Evolutionary conservation across 305 asterid species (phyloP).

Genomic region (Plantago lanceolata): DNA sequence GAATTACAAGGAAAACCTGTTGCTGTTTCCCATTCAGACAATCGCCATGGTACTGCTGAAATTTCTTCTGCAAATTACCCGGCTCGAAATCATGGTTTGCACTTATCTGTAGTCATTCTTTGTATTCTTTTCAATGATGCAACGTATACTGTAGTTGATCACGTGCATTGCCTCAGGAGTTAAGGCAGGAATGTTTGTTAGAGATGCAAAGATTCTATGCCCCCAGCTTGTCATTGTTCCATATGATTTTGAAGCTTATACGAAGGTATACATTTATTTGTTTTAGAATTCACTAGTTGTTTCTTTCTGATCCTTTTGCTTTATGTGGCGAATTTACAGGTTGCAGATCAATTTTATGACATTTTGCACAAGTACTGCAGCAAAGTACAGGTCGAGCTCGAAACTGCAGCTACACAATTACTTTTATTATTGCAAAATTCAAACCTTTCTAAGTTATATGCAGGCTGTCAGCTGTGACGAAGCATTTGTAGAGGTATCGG

Average conservation of each 20-base stretch:
- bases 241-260: conserved; percentile 91
- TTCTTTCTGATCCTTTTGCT: conserved; percentile 14
- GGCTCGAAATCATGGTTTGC: conserved; percentile 83
- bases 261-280: conserved; percentile 53
- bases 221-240: conserved; percentile 88
- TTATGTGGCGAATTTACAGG: conserved; percentile 45
- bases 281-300: conserved; percentile 15
- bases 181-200: conserved; percentile 91
- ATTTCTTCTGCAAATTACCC: conserved; percentile 96
- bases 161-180: conserved; percentile 52
- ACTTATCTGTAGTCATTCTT: conserved; percentile 19
- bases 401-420: conserved; percentile 18
- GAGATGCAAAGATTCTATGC: conserved; percentile 86
- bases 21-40: conserved; percentile 95
- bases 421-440: conserved; percentile 22
- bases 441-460: conserved; percentile 22
- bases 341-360: conserved; percentile 88
- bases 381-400: conserved; percentile 72
- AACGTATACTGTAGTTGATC: conserved; percentile 22
- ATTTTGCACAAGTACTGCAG: conserved; percentile 84
- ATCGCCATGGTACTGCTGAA: conserved; percentile 86
- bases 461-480: conserved; percentile 99
- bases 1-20: conserved; percentile 78
- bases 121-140: conserved; percentile 6
- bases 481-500: conserved; percentile 86